Conservation (phyloP, 108 stramenopile species). For the Cyclotella choctawhatcheeana region DNA sequence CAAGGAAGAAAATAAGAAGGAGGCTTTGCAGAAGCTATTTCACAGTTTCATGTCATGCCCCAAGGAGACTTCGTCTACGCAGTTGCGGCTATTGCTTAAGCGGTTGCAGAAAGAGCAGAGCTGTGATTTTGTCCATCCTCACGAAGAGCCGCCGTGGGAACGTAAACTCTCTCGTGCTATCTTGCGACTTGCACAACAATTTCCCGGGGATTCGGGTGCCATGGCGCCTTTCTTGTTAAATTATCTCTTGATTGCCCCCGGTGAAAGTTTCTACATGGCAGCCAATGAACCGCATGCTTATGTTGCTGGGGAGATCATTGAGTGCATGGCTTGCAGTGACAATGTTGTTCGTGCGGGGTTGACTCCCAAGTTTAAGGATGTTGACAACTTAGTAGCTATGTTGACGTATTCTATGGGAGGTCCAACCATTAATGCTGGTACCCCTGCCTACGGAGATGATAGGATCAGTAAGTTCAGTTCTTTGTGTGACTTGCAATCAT, state of each 20-base stretch:
- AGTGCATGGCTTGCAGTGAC: constrained; percentile 99
- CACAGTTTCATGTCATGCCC: constrained; percentile 83
- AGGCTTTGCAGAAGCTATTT: constrained; percentile 80
- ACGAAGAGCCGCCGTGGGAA: constrained; percentile 57
- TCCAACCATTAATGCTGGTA: constrained; percentile 78
- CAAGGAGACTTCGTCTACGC: constrained; percentile 44
- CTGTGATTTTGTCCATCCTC: constrained; percentile 43
- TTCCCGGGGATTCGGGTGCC: constrained; percentile 90
- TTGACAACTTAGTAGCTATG: constrained; percentile 93
- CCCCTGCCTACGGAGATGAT: constrained; percentile 57
- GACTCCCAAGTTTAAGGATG: constrained; percentile 98
- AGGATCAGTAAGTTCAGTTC: constrained; percentile 57
- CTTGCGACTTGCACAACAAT: constrained; percentile 82
- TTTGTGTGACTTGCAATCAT: no score
- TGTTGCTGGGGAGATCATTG: constrained; percentile 93
- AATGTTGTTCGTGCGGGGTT: constrained; percentile 99
- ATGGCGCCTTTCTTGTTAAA: constrained; percentile 92
- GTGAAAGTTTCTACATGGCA: constrained; percentile 89
- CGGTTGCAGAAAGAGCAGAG: constrained; percentile 76
- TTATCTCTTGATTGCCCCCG: constrained; percentile 77
- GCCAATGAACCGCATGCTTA: constrained; percentile 97
- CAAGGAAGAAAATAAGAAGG: constrained; percentile 38
- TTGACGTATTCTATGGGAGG: constrained; percentile 91
- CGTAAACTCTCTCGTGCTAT: constrained; percentile 77
- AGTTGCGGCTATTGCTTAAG: constrained; percentile 65